phyloP scores from a whole-genome alignment of 2,329 filamentous ascomycete species.

The Alternaria rosae region DNA sequence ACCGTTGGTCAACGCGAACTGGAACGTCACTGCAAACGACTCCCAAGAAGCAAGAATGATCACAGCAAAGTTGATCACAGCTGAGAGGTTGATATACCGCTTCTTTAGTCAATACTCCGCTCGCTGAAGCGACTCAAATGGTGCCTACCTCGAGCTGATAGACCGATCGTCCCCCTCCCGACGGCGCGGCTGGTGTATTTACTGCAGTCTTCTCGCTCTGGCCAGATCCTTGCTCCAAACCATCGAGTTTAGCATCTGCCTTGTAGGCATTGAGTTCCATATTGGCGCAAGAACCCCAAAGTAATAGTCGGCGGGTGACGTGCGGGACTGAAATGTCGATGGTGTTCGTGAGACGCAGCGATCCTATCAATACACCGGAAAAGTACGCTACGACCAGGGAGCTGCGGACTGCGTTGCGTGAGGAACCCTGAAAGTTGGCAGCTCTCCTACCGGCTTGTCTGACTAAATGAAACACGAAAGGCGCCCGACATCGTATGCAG shows the following conservation, averaged over 20 bases:
- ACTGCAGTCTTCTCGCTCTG: constrained; percentile 14
- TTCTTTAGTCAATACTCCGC: not conserved
- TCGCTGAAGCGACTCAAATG: not conserved
- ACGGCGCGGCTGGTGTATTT: not conserved
- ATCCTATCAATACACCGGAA: not conserved
- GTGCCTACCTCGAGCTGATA: constrained; percentile 19
- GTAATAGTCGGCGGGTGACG: not conserved
- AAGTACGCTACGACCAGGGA: not conserved
- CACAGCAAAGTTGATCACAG: constrained; percentile 34
- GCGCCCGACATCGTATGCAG: not conserved
- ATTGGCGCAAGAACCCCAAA: not conserved
- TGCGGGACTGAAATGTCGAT: not conserved
- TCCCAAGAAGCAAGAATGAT: constrained; percentile 38
- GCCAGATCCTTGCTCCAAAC: constrained; percentile 20
- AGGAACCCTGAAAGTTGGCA: not conserved
- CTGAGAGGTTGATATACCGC: constrained; percentile 38
- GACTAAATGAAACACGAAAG: not conserved
- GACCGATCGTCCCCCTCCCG: constrained; percentile 1
- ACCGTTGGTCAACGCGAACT: constrained; percentile 39
- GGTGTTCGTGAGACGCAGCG: not conserved
- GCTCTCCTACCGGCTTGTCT: not conserved
- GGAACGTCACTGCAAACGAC: constrained; percentile 35
- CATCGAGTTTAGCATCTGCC: constrained; percentile 17
- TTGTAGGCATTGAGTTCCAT: constrained; percentile 26
- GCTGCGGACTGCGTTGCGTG: not conserved